Base-by-base conservation (phyloP, 441 rosid genomes). In the Erodium chrysanthum region DNA sequence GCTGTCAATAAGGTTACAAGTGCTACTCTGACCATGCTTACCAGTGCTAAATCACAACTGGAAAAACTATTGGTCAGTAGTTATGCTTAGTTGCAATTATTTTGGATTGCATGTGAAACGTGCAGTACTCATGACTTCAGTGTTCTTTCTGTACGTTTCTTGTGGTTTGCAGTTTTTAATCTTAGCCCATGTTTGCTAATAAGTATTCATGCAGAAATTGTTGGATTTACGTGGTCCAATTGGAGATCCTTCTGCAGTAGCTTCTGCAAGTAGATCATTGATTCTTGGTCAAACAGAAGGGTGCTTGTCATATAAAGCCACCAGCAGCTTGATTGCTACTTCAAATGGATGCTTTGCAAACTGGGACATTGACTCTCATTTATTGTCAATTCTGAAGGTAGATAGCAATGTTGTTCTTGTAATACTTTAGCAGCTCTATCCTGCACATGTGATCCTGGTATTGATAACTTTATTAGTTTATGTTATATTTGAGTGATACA, bases 241-340 rank as follows among this genome's bases (percentile, higher is more conserved):
- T 71, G 94, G 88, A 82, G 97, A 94, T 87, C 96, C 96, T 70
- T 94, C 96, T 77, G 84, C 79, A 60, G 92, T 84, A 69, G 90
- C 88, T 70, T 69, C 70, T 70, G 91, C 94, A 68, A 86, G 86
- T 69, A 85, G 78, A 78, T 81, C 82, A 66, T 81, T 91, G 81
- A 75, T 84, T 72, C 84, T 85, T 76, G 89, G 86, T 78, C 84
- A 85, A 75, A 74, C 84, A 48, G 97, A 91, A 66, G 96, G 92
- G 69, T 73, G 84, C 70, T 71, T 94, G 75, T 88, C 97, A 14
- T 91, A 86, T 78, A 87, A 91, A 77, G 83, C 85, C 72, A 91
- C 96, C 18, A 78, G 84, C 67, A 74, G 78, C 74, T 84, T 91
- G 73, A 87, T 89, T 79, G 85, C 87, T 78, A 84, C 92, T 70